phyloP scores from a whole-genome alignment of 805 yeast genomes.

The Starmerella khaoyaiensis region DNA sequence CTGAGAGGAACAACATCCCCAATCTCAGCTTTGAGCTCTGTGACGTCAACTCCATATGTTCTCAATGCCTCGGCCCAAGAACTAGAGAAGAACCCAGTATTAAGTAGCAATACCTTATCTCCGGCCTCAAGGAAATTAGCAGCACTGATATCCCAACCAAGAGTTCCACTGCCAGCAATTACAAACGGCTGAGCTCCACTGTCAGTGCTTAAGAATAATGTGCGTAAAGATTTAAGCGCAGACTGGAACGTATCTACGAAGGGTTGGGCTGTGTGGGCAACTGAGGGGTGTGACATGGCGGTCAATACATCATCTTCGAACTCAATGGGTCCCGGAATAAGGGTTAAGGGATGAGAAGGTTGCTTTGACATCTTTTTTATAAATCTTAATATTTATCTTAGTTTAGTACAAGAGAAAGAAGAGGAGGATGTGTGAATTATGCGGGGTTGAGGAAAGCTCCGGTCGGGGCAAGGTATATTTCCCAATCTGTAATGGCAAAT shows the following conservation, averaged over 20 bases:
- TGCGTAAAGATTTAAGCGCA: constrained; percentile 54
- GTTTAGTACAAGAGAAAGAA: too few species aligned
- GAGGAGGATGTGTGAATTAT: too few species aligned
- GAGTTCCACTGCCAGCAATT: constrained; percentile 80
- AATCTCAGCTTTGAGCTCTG: constrained; percentile 53
- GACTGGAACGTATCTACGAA: constrained; percentile 62
- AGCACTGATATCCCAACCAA: constrained; percentile 88
- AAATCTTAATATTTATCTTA: too few species aligned
- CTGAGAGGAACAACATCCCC: constrained; percentile 57
- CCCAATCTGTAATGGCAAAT: too few species aligned
- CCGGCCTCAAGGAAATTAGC: constrained; percentile 54
- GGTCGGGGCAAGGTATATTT: too few species aligned
- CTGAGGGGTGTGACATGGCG: constrained; percentile 72
- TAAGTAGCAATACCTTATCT: constrained; percentile 65
- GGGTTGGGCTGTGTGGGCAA: constrained; percentile 82
- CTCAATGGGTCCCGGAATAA: constrained; percentile 82
- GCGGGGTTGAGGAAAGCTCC: too few species aligned
- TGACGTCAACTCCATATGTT: constrained; percentile 65
- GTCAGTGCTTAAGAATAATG: constrained; percentile 57
- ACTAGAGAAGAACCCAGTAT: constrained; percentile 83
- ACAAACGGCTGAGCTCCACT: constrained; percentile 66
- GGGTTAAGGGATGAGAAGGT: constrained; percentile 31
- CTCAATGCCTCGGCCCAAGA: constrained; percentile 62
- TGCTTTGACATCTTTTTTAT: constrained; percentile 34
- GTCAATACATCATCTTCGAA: constrained; percentile 64